A percentile compares a stretch with the other conserved stretches of the same genome.
These are phyloP conservation scores for Chaetomiaceae sp. DNA, from an alignment of 2,329 filamentous ascomycete species.

Conservation along the genomic window DNA sequence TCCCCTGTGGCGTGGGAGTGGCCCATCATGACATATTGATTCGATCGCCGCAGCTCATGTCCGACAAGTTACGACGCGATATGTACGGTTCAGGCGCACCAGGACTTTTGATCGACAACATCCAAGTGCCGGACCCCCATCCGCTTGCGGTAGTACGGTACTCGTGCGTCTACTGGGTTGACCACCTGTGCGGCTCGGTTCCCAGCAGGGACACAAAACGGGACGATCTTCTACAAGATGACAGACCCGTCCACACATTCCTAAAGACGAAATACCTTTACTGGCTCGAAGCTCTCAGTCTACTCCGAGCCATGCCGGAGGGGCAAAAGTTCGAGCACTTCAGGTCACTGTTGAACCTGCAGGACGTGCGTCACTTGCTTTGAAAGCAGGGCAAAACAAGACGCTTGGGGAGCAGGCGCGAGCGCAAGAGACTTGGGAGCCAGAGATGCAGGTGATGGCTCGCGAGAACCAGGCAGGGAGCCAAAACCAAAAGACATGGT, in stretches of 20 bases:
- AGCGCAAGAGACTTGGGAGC: too few relatives aligned
- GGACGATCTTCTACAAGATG: background rate
- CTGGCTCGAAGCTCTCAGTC: constrained; percentile 21
- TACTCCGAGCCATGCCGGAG: constrained; percentile 13
- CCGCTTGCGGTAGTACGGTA: constrained; percentile 16
- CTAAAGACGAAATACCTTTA: constrained; percentile 20
- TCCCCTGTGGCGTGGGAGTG: constrained; percentile 11
- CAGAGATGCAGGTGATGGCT: too few relatives aligned
- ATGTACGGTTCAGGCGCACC: constrained; percentile 13
- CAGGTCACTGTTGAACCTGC: background rate
- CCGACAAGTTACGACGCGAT: constrained; percentile 23
- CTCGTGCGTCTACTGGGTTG: constrained; percentile 19
- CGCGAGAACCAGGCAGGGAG: too few relatives aligned
- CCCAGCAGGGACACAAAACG: background rate
- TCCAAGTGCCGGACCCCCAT: constrained; percentile 10
- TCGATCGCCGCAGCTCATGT: constrained; percentile 15
- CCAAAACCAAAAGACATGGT: too few relatives aligned
- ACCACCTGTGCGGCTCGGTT: constrained; percentile 12
- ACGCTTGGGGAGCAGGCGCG: background rate
- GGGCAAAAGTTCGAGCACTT: background rate
- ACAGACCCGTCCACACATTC: constrained; percentile 10
- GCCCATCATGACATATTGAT: constrained; percentile 15
- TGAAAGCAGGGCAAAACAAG: background rate
- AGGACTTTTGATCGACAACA: constrained; percentile 11
- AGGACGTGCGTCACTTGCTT: background rate